Evolutionary conservation across 768 basidiomycete species (phyloP).

Genomic region (Amanita polypyramis): DNA sequence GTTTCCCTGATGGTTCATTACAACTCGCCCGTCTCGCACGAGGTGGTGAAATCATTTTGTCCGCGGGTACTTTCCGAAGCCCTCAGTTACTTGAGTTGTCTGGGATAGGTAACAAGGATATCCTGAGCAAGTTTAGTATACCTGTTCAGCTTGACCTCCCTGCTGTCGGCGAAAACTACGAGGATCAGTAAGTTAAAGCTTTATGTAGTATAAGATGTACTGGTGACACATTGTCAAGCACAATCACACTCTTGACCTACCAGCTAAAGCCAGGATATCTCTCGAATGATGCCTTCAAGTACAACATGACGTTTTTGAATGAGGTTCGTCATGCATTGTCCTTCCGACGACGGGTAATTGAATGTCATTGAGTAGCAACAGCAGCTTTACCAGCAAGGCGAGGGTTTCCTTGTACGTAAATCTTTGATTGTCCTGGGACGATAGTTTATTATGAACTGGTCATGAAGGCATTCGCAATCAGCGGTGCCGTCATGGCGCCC

Average conservation of each 20-base stretch:
- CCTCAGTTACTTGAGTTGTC: conserved; percentile 46
- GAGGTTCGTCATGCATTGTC: conserved; percentile 12
- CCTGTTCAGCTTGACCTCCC: conserved; percentile 35
- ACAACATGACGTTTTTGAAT: conserved; percentile 17
- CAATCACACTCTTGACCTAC: conserved; percentile 20
- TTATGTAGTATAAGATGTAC: neutral
- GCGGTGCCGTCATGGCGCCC: conserved; percentile 19
- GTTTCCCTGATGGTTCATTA: conserved; percentile 17
- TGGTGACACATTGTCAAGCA: conserved; percentile 11
- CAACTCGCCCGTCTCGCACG: conserved; percentile 10
- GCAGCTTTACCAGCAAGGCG: conserved; percentile 15
- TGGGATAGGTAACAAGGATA: conserved; percentile 47
- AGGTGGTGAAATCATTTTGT: conserved; percentile 19
- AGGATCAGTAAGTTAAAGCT: conserved; percentile 17
- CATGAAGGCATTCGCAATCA: conserved; percentile 21
- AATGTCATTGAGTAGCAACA: conserved; percentile 16
- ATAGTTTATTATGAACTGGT: neutral
- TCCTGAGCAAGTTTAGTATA: conserved; percentile 36
- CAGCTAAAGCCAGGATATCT: conserved; percentile 18
- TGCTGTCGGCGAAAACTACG: conserved; percentile 40
- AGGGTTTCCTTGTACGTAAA: conserved; percentile 20
- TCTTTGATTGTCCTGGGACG: neutral
- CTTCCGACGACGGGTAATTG: neutral
- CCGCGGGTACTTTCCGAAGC: conserved; percentile 19
- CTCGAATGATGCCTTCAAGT: conserved; percentile 21